Percentiles rank a stretch among this genome's conserved stretches.
Evolutionary conservation across 371 early-diverging fungal species (phyloP).

Genomic region (Rhizopus sp.): DNA sequence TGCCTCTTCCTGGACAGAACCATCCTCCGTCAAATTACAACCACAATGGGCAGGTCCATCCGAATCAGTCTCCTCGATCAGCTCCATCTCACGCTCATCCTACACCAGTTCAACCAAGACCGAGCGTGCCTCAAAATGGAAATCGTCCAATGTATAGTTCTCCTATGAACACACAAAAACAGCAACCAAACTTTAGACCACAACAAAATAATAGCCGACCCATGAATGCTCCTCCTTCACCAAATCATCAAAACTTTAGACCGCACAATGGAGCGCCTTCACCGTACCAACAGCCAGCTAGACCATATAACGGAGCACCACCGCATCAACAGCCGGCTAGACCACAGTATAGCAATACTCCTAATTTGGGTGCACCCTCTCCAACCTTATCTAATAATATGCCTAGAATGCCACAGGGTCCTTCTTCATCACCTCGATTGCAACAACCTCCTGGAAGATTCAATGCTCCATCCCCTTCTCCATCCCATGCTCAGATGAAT

Average conservation of each 20-base stretch:
- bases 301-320: too few relatives aligned
- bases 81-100: too few relatives aligned
- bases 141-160: conserved; percentile 1
- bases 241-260: too few relatives aligned
- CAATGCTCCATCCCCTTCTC: conserved; percentile 22
- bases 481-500: conserved; percentile 1
- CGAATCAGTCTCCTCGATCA: too few relatives aligned
- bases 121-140: conserved; percentile 3
- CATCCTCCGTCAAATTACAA: too few relatives aligned
- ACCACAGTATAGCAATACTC: too few relatives aligned
- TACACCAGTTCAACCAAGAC: background rate
- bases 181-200: background rate
- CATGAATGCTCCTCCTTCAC: conserved; percentile 6
- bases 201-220: conserved; percentile 3
- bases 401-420: conserved; percentile 9
- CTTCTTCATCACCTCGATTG: conserved; percentile 6
- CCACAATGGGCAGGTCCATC: too few relatives aligned
- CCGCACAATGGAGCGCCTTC: conserved; percentile 4
- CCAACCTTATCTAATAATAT: conserved; percentile 5
- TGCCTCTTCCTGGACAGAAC: too few relatives aligned
- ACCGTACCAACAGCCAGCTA: too few relatives aligned
- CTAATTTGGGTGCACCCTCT: too few relatives aligned
- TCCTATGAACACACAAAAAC: too few relatives aligned
- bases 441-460: conserved; percentile 19
- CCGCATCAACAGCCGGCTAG: too few relatives aligned